Conservation (phyloP, 1,139 yeast genomes). For the Saccharomyces hybrid region DNA sequence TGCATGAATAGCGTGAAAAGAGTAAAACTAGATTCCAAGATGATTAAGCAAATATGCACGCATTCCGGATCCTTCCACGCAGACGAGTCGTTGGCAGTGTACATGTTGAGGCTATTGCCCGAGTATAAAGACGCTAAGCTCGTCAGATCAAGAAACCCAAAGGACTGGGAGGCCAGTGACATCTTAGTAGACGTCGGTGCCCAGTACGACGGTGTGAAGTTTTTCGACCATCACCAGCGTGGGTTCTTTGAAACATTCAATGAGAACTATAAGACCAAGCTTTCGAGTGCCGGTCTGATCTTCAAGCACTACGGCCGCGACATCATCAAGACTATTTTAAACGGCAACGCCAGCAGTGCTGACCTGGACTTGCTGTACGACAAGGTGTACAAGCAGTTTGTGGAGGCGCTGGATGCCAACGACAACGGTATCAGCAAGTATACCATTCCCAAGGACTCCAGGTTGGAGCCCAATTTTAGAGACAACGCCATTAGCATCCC, state of each 20-base stretch:
- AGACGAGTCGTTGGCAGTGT: conserved; percentile 94
- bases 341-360: conserved; percentile 30
- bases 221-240: conserved; percentile 94
- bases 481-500: conserved; percentile 67
- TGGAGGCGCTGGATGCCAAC: conserved; percentile 91
- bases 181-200: conserved; percentile 95
- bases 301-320: conserved; percentile 90
- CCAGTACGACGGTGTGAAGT: conserved; percentile 76
- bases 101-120: conserved; percentile 69
- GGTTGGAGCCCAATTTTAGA: conserved; percentile 40
- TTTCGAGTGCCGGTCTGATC: conserved; percentile 91
- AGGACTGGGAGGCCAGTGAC: conserved; percentile 78
- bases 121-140: conserved; percentile 57
- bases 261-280: conserved; percentile 58
- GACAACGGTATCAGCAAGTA: conserved; percentile 87
- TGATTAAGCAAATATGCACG: conserved; percentile 57
- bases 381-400: conserved; percentile 73
- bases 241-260: conserved; percentile 60
- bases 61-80: conserved; percentile 96
- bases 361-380: conserved; percentile 57
- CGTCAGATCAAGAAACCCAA: conserved; percentile 76
- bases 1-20: conserved; percentile 15
- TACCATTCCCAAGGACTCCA: conserved; percentile 38
- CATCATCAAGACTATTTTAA: conserved; percentile 44
- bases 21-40: conserved; percentile 16